These are phyloP conservation scores for Tardiomyces digboiensis DNA, from an alignment of 1,139 yeast genomes.

Conservation along the genomic window DNA sequence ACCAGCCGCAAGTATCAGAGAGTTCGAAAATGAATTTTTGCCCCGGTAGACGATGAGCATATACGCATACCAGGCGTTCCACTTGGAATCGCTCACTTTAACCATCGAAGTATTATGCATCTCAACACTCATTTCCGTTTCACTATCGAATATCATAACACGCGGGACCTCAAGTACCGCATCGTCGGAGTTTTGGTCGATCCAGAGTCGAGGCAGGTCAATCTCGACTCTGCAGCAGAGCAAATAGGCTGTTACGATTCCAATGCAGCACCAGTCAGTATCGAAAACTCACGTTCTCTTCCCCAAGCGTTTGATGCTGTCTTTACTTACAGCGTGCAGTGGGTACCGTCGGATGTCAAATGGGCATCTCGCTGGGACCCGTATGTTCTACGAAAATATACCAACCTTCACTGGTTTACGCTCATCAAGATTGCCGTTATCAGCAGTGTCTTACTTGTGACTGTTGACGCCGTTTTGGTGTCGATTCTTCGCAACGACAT, in stretches of 20 bases:
- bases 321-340: slow-evolving; percentile 56
- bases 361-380: slow-evolving; percentile 99
- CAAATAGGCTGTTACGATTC: not conserved
- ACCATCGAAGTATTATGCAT: slow-evolving; percentile 33
- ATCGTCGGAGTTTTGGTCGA: slow-evolving; percentile 85
- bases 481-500: slow-evolving; percentile 82
- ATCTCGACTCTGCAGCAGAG: not conserved
- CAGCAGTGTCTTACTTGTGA: slow-evolving; percentile 65
- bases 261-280: slow-evolving; percentile 1
- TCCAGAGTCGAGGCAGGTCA: slow-evolving; percentile 30
- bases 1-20: slow-evolving; percentile 54
- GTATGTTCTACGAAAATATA: slow-evolving; percentile 84
- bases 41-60: slow-evolving; percentile 10
- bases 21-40: too few species aligned
- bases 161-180: slow-evolving; percentile 60
- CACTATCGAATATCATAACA: slow-evolving; percentile 69
- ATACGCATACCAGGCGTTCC: slow-evolving; percentile 79
- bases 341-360: slow-evolving; percentile 58
- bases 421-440: slow-evolving; percentile 75
- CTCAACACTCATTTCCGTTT: slow-evolving; percentile 78
- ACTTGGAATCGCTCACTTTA: slow-evolving; percentile 39
- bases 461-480: slow-evolving; percentile 70
- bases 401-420: slow-evolving; percentile 94
- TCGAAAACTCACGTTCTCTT: slow-evolving; percentile 12
- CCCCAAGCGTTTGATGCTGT: slow-evolving; percentile 33